Percentiles rank a stretch among this genome's conserved stretches.
These are phyloP conservation scores for Eucommia ulmoides DNA, from an alignment of 257 asterid species.

Conservation along the genomic window DNA sequence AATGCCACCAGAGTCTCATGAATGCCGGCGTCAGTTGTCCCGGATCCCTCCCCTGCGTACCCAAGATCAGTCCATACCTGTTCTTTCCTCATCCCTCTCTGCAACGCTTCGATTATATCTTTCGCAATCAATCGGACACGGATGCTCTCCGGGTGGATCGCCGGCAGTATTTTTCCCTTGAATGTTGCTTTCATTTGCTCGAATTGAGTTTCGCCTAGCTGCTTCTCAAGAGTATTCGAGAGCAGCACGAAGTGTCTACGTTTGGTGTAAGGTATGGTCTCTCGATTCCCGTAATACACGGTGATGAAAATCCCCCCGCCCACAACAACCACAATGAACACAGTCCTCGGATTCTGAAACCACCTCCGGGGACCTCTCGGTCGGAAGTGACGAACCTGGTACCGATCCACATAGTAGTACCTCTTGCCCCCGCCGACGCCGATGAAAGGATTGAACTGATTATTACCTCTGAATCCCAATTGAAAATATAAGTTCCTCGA, in stretches of 20 bases:
- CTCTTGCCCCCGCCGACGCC: conserved; percentile 44
- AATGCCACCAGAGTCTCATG: conserved; percentile 25
- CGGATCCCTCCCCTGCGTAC: conserved; percentile 31
- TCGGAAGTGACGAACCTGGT: conserved; percentile 46
- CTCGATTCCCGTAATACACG: conserved; percentile 63
- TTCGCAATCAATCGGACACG: conserved; percentile 57
- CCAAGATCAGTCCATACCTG: conserved; percentile 64
- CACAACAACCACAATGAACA: conserved; percentile 24
- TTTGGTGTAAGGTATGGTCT: conserved; percentile 76
- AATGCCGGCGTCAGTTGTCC: conserved; percentile 13
- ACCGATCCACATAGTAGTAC: conserved; percentile 52
- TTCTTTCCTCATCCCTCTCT: conserved; percentile 71
- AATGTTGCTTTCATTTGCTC: conserved; percentile 30
- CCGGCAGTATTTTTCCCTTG: conserved; percentile 69
- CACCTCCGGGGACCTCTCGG: conserved; percentile 63
- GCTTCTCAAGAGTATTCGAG: conserved; percentile 41
- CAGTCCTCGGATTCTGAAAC: conserved; percentile 49
- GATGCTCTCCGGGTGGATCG: conserved; percentile 83
- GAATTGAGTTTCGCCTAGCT: conserved; percentile 59
- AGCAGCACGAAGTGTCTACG: conserved; percentile 78
- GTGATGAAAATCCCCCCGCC: conserved; percentile 62
- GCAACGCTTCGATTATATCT: conserved; percentile 62
- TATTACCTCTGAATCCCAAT: conserved; percentile 17
- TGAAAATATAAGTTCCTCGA: conserved; percentile 28
- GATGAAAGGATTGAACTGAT: conserved; percentile 25